These are phyloP conservation scores for Jacaranda mimosifolia DNA, from an alignment of 257 asterid genomes.

Conservation along the genomic window DNA sequence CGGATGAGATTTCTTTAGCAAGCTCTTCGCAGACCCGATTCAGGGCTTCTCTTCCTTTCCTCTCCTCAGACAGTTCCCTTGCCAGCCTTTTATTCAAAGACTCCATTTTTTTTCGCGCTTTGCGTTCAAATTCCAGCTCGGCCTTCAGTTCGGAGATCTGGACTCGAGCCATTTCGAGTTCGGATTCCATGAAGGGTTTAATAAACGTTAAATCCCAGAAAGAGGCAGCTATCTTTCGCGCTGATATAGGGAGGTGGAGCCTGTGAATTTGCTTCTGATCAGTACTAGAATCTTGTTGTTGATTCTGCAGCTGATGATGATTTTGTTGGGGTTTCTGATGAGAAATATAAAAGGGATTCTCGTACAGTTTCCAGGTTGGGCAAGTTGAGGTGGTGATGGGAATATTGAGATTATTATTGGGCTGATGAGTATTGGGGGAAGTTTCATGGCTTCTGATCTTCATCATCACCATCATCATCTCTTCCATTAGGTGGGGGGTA, in stretches of 20 bases:
- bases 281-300: constrained; percentile 11
- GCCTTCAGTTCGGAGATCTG: constrained; percentile 52
- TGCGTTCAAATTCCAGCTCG: constrained; percentile 59
- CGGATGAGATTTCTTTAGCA: constrained; percentile 49
- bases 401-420: constrained; percentile 35
- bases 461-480: constrained; percentile 68
- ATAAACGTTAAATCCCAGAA: constrained; percentile 80
- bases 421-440: constrained; percentile 19
- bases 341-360: constrained; percentile 72
- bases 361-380: constrained; percentile 87
- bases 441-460: constrained; percentile 60
- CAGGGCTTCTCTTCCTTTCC: constrained; percentile 61
- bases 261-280: constrained; percentile 59
- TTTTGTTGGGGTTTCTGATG: constrained; percentile 36
- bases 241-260: constrained; percentile 76
- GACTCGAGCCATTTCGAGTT: constrained; percentile 57
- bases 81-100: constrained; percentile 51
- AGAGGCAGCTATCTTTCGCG: constrained; percentile 74
- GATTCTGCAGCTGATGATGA: constrained; percentile 18
- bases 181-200: constrained; percentile 75
- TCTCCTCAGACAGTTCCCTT: constrained; percentile 61
- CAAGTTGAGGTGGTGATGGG: constrained; percentile 39
- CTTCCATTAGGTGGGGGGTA: constrained; percentile 44
- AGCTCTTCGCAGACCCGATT: constrained; percentile 62
- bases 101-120: constrained; percentile 60